Conservation (phyloP, 2,329 filamentous ascomycete genomes). For the Torrubiellomyces zombiae region DNA sequence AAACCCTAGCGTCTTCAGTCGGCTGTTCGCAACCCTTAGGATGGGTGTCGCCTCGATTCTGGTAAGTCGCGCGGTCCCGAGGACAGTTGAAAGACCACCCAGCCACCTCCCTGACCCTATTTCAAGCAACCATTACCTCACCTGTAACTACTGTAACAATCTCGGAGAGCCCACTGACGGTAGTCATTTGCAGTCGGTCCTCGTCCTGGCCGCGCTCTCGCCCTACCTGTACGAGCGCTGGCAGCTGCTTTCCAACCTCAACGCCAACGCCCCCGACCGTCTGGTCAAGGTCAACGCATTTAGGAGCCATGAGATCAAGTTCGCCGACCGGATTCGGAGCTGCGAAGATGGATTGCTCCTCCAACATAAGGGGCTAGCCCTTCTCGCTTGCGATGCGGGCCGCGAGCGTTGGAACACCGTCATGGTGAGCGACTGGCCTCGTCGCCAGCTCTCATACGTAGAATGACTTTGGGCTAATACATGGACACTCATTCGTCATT, state of each 20-base stretch:
- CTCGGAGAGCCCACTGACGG: too few relatives aligned
- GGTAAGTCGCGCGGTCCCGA: too few relatives aligned
- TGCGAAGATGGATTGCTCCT: conserved; percentile 23
- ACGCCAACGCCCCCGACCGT: conserved; percentile 14
- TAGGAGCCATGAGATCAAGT: conserved; percentile 14
- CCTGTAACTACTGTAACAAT: too few relatives aligned
- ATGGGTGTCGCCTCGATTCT: too few relatives aligned
- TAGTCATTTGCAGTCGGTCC: conserved; percentile 2
- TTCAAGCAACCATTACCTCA: too few relatives aligned
- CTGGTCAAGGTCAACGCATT: conserved; percentile 13
- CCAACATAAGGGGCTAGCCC: conserved; percentile 16
- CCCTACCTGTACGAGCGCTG: conserved; percentile 6
- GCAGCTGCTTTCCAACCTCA: conserved; percentile 8
- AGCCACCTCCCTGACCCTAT: too few relatives aligned
- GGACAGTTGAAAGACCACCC: too few relatives aligned
- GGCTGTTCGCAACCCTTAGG: too few relatives aligned
- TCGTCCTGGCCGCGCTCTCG: conserved; percentile 4
- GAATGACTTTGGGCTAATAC: too few relatives aligned
- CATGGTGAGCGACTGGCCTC: conserved; percentile 16
- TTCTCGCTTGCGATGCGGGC: conserved; percentile 21
- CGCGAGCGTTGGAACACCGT: conserved; percentile 24
- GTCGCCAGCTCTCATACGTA: too few relatives aligned
- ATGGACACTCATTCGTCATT: too few relatives aligned
- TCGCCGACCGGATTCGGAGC: conserved; percentile 18
- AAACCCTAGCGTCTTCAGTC: too few relatives aligned